Percentiles rank a stretch among this genome's conserved stretches.
phyloP scores from a whole-genome alignment of 352 stramenopile genomes.

The Globisporangium iwayamae region DNA sequence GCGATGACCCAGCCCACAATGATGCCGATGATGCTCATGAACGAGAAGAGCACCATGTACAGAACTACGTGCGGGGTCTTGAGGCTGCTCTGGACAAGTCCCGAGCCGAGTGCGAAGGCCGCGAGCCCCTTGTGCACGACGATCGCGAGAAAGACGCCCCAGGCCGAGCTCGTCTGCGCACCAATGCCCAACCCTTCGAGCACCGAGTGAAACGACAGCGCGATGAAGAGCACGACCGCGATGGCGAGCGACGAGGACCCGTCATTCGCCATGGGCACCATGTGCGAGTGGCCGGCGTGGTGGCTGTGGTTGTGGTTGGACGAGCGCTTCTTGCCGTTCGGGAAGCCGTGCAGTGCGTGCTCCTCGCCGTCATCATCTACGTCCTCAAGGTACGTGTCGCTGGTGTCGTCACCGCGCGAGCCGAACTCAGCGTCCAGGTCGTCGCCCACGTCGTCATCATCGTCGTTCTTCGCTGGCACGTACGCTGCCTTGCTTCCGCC shows the following conservation, averaged over 20 bases:
- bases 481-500: conserved; percentile 8
- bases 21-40: conserved; percentile 57
- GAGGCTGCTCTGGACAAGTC: conserved; percentile 62
- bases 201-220: conserved; percentile 80
- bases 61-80: conserved; percentile 33
- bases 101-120: conserved; percentile 66
- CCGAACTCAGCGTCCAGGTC: conserved; percentile 31
- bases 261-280: conserved; percentile 17
- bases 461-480: conserved; percentile 26
- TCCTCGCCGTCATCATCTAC: conserved; percentile 35
- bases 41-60: conserved; percentile 53
- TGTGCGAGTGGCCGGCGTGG: conserved; percentile 32
- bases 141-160: conserved; percentile 76
- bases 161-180: conserved; percentile 61
- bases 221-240: conserved; percentile 70
- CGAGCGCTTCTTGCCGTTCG: conserved; percentile 16
- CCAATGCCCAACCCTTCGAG: conserved; percentile 75
- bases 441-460: conserved; percentile 19
- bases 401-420: conserved; percentile 35
- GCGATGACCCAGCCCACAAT: conserved; percentile 43
- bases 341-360: conserved; percentile 6
- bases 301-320: conserved; percentile 11
- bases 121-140: conserved; percentile 77
- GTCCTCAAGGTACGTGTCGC: conserved; percentile 38
- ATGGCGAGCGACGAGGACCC: conserved; percentile 40